Base-by-base conservation (phyloP, 495 filamentous ascomycete species). In the Cenococcum geophilum region DNA sequence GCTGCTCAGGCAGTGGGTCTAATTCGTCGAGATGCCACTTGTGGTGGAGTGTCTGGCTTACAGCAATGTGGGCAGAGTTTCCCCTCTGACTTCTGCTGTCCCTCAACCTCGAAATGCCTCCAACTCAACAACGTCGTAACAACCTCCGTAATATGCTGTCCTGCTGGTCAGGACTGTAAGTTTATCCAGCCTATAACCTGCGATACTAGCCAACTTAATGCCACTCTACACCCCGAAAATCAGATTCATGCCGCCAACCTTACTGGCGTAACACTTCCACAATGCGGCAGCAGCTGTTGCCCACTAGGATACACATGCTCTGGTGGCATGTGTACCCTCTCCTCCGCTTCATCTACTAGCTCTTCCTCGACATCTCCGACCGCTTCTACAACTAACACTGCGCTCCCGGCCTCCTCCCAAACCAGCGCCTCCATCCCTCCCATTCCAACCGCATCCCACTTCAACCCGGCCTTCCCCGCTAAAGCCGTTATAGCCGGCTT, bases 61-160 rank as follows among this genome's bases (percentile, higher is more conserved):
- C 59, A 66, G 20, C 73, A 73, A 58, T 92, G 89, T 69, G 72
- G 77, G 1, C 69, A 74, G 22, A 52, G 75, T 6, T 76, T 92
- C 16, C 87, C 89, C 1, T 74, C 76, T 42, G 76, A 82, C 70
- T 95, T 95, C 76, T 95, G 90, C 76, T 96, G 91, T 71, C 75
- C 82, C 8, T 65, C 77, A 18, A 74, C 70, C 2, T 74, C 81
- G n/a, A 82, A 72, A 21, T 96, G 91, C 70, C 70, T 85, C 42
- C 65, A 77, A 32, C 76, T 93, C 35, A 88, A 90, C 59, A 79
- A 74, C 42, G 63, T 62, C 1, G 58, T 55, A 47, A 78, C 76
- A 35, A 88, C 81, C 12, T 87, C 89, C 0, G 79, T 85, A 4
- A 78, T 95, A 20, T 96, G 91, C 76, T 96, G 91, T 71, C 89